phyloP scores from a whole-genome alignment of 768 basidiomycete species.

The Chalciporus sphaerocephalus region DNA sequence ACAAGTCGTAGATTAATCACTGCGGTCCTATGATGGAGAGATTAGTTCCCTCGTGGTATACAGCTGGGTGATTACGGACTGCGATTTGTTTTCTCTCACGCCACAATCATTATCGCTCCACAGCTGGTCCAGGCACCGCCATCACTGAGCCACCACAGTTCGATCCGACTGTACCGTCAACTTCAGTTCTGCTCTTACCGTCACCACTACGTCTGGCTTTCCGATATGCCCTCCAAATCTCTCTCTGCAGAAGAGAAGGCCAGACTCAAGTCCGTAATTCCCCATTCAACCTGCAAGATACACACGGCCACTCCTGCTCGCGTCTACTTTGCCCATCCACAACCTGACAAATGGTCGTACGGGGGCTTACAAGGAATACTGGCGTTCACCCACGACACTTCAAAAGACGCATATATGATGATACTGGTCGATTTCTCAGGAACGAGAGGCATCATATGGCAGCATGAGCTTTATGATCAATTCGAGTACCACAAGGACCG shows the following conservation, averaged over 20 bases:
- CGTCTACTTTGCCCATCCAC: constrained; percentile 85
- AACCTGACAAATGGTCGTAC: constrained; percentile 77
- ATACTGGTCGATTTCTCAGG: constrained; percentile 82
- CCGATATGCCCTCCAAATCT: constrained; percentile 66
- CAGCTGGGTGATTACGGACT: too few relatives aligned
- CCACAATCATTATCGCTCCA: constrained; percentile 8
- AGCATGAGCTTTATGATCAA: constrained; percentile 82
- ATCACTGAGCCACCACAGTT: neutral
- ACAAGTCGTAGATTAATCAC: too few relatives aligned
- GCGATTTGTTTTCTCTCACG: constrained; percentile 26
- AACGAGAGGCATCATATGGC: constrained; percentile 87
- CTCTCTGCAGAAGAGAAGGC: constrained; percentile 73
- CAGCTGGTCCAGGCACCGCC: neutral
- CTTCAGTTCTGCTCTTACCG: constrained; percentile 1
- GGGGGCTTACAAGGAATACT: constrained; percentile 84
- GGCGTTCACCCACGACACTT: constrained; percentile 61
- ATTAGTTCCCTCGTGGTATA: too few relatives aligned
- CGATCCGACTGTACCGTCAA: neutral
- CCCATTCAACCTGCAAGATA: constrained; percentile 64
- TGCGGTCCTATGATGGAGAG: too few relatives aligned
- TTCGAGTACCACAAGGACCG: constrained; percentile 81
- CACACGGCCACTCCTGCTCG: constrained; percentile 76
- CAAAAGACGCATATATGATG: constrained; percentile 55
- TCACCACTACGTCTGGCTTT: neutral
- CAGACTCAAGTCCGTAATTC: constrained; percentile 63